Percentiles rank a stretch among this genome's conserved stretches.
phyloP scores from a whole-genome alignment of 2,329 filamentous ascomycete genomes.

The Fusarium kyushuense region DNA sequence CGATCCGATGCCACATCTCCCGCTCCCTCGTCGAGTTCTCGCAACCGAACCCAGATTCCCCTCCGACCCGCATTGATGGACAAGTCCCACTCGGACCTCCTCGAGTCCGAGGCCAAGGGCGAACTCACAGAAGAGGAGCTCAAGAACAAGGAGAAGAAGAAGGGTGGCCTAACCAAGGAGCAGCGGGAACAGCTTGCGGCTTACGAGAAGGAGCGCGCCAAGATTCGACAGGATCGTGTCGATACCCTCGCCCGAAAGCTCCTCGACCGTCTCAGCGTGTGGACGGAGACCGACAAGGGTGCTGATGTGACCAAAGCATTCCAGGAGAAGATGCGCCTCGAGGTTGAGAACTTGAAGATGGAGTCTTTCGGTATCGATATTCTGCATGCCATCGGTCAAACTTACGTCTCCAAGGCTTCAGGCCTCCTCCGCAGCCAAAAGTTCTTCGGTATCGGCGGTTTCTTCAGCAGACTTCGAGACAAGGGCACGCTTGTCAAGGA shows the following conservation, averaged over 20 bases:
- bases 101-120: slow-evolving; percentile 68
- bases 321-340: slow-evolving; percentile 91
- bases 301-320: slow-evolving; percentile 87
- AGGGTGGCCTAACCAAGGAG: slow-evolving; percentile 86
- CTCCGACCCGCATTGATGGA: slow-evolving; percentile 90
- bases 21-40: slow-evolving; percentile 58
- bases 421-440: slow-evolving; percentile 94
- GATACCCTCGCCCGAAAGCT: slow-evolving; percentile 87
- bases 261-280: slow-evolving; percentile 88
- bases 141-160: slow-evolving; percentile 78
- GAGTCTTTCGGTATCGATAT: slow-evolving; percentile 98
- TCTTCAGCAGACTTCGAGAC: slow-evolving; percentile 93
- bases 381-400: slow-evolving; percentile 91
- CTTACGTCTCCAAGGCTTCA: slow-evolving; percentile 88
- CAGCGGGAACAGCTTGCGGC: slow-evolving; percentile 92
- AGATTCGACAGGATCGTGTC: slow-evolving; percentile 89
- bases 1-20: slow-evolving; percentile 55
- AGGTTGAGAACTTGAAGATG: slow-evolving; percentile 99
- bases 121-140: slow-evolving; percentile 72
- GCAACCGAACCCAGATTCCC: slow-evolving; percentile 69
- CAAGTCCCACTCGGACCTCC: slow-evolving; percentile 71
- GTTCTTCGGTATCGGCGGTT: slow-evolving; percentile 94
- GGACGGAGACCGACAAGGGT: slow-evolving; percentile 97
- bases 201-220: slow-evolving; percentile 86
- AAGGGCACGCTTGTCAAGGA: slow-evolving; percentile 98